Conservation (phyloP, 768 basidiomycete species). For the Leccinellum luteum region DNA sequence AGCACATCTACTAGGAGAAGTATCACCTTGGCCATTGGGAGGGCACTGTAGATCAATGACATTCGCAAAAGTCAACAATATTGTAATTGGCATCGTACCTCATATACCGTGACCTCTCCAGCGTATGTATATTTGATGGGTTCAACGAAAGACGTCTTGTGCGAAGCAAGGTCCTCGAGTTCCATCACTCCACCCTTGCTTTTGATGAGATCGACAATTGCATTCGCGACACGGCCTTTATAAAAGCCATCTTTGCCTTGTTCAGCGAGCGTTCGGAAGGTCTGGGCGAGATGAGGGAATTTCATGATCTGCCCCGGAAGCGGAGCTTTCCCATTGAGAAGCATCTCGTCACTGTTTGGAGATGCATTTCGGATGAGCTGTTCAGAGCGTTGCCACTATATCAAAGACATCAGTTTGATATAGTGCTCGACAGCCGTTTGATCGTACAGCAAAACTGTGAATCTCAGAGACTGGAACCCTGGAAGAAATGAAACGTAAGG, state of each 20-base stretch:
- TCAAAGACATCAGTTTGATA: conserved; percentile 5
- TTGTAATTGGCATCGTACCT: conserved; percentile 48
- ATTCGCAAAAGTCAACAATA: neutral
- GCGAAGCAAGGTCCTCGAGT: conserved; percentile 86
- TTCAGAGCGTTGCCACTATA: conserved; percentile 52
- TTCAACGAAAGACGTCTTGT: conserved; percentile 75
- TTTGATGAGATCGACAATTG: conserved; percentile 82
- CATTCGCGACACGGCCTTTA: conserved; percentile 85
- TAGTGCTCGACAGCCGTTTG: neutral
- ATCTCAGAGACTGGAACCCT: conserved; percentile 90
- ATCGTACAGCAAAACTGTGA: conserved; percentile 54
- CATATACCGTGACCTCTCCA: conserved; percentile 83
- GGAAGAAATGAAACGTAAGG: neutral
- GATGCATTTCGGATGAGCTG: conserved; percentile 77
- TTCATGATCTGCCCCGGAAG: conserved; percentile 81
- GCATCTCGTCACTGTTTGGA: conserved; percentile 82
- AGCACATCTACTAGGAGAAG: neutral
- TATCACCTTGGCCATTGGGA: conserved; percentile 87
- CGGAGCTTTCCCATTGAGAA: conserved; percentile 81
- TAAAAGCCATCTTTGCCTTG: conserved; percentile 94
- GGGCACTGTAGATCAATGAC: conserved; percentile 60
- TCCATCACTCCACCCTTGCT: conserved; percentile 92
- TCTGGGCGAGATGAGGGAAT: conserved; percentile 77
- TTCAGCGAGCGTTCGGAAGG: conserved; percentile 75
- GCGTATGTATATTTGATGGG: conserved; percentile 92